Conservation (phyloP, 768 basidiomycete genomes). For the Tephrocybe sp. region DNA sequence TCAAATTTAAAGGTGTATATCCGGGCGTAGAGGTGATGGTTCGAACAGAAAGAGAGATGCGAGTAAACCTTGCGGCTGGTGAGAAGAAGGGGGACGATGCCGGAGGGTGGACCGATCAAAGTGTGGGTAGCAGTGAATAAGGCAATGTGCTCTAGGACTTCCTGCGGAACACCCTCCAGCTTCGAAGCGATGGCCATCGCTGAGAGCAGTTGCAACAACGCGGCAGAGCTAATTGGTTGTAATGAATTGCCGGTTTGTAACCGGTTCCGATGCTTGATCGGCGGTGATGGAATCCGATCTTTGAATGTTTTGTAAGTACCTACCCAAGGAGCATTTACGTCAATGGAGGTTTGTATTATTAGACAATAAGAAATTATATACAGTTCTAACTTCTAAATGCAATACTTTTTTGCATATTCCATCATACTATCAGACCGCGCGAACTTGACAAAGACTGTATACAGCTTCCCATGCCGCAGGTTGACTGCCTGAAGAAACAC, state of each 20-base stretch:
- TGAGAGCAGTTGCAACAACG: conserved; percentile 10
- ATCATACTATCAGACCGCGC: neutral
- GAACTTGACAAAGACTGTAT: conserved; percentile 48
- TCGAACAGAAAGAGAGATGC: conserved; percentile 47
- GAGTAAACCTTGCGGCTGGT: conserved; percentile 47
- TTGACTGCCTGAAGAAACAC: conserved; percentile 26
- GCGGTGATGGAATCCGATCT: neutral
- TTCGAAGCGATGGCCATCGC: conserved; percentile 24
- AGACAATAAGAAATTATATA: no score
- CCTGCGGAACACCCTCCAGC: conserved; percentile 61
- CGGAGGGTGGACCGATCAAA: conserved; percentile 59
- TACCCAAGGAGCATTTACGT: no score
- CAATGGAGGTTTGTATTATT: no score
- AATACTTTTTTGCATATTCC: no score
- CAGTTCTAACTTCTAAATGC: no score
- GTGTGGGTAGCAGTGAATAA: conserved; percentile 53
- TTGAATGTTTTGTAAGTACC: neutral
- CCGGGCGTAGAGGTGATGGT: conserved; percentile 69
- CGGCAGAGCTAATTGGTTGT: conserved; percentile 3
- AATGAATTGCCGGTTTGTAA: conserved; percentile 11
- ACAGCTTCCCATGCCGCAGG: conserved; percentile 46
- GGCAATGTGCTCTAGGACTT: conserved; percentile 79
- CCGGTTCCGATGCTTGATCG: conserved; percentile 5
- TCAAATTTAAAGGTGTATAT: conserved; percentile 75
- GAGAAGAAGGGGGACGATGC: conserved; percentile 52